Conservation (phyloP, 805 yeast genomes). For the Kuraishia piskuri region DNA sequence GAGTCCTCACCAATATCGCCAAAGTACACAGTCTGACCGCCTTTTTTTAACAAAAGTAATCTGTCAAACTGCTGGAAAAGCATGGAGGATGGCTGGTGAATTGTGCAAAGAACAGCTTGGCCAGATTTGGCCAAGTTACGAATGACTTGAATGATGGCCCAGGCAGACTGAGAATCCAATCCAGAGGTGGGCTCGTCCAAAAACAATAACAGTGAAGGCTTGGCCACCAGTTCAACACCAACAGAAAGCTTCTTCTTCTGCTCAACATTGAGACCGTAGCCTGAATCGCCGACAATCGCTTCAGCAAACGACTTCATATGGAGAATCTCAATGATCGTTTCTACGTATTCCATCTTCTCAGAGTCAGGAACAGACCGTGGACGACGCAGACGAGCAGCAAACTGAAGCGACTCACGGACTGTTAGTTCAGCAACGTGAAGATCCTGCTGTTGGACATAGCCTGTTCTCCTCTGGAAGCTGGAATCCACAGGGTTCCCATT, state of each 20-base stretch:
- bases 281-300: slow-evolving; percentile 30
- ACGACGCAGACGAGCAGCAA: slow-evolving; percentile 33
- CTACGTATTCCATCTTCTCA: slow-evolving; percentile 33
- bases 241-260: slow-evolving; percentile 33
- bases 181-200: slow-evolving; percentile 47
- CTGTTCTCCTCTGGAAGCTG: slow-evolving; percentile 35
- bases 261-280: slow-evolving; percentile 32
- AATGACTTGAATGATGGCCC: slow-evolving; percentile 39
- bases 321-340: slow-evolving; percentile 30
- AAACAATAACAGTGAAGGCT: slow-evolving; percentile 34
- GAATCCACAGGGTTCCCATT: slow-evolving; percentile 31
- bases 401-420: slow-evolving; percentile 35
- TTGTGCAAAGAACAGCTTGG: slow-evolving; percentile 43
- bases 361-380: slow-evolving; percentile 24
- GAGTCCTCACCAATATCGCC: slow-evolving; percentile 30
- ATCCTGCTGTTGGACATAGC: slow-evolving; percentile 48
- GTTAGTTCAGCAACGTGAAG: slow-evolving; percentile 34
- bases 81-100: slow-evolving; percentile 47
- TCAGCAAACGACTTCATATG: slow-evolving; percentile 37
- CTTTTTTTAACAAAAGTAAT: slow-evolving; percentile 35
- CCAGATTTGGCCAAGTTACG: slow-evolving; percentile 35
- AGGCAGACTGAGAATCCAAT: slow-evolving; percentile 41
- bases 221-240: slow-evolving; percentile 39
- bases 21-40: slow-evolving; percentile 39
- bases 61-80: slow-evolving; percentile 39